These are phyloP conservation scores for Avicennia marina DNA, from an alignment of 257 asterid species.

Conservation along the genomic window DNA sequence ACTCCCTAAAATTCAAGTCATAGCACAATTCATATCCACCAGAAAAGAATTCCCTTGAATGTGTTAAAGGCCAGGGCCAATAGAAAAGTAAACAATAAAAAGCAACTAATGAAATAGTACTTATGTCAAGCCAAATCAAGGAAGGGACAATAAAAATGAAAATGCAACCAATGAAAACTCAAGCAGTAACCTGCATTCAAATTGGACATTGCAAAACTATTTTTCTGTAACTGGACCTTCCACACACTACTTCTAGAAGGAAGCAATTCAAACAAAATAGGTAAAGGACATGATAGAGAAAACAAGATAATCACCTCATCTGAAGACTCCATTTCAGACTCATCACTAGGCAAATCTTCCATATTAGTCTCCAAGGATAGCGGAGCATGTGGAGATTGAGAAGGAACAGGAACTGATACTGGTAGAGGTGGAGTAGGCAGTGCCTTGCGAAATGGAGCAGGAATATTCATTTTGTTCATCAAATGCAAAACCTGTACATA, in stretches of 20 bases:
- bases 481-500: slow-evolving; percentile 78
- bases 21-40: slow-evolving; percentile 13
- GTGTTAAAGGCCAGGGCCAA: background rate
- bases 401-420: slow-evolving; percentile 40
- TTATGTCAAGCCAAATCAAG: background rate
- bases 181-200: background rate
- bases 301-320: slow-evolving; percentile 59
- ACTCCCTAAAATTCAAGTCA: slow-evolving; percentile 45
- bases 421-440: slow-evolving; percentile 91
- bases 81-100: background rate
- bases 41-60: background rate
- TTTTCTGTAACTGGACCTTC: background rate
- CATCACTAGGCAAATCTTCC: slow-evolving; percentile 50
- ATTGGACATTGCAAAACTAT: background rate
- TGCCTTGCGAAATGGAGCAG: slow-evolving; percentile 92
- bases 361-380: slow-evolving; percentile 29
- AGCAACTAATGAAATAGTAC: background rate
- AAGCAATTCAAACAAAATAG: background rate
- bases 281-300: background rate
- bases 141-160: slow-evolving; percentile 6
- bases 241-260: background rate
- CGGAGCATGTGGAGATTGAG: slow-evolving; percentile 51
- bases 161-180: background rate
- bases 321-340: slow-evolving; percentile 94
- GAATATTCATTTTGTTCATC: slow-evolving; percentile 99